Evolutionary conservation across 441 rosid genomes (phyloP).

Genomic region (Erysimum pusillum): DNA sequence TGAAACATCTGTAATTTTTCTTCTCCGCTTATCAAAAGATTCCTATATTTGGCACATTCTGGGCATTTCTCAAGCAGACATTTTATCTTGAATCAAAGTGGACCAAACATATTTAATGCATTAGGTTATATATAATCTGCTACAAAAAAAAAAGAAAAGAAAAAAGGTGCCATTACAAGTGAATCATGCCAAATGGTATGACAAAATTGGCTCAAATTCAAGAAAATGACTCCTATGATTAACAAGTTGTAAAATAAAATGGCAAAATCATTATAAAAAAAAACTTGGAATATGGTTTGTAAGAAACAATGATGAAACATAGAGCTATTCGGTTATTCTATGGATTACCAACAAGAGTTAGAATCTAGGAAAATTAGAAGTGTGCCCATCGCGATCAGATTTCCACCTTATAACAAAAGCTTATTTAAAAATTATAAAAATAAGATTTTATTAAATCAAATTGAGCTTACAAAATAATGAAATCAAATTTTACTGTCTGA

Average conservation of each 20-base stretch:
- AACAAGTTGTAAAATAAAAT: not conserved
- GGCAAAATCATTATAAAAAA: not conserved
- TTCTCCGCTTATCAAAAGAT: constrained; percentile 14
- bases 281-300: not conserved
- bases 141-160: not conserved
- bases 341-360: not conserved
- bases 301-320: not conserved
- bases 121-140: constrained; percentile 2
- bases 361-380: not conserved
- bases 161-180: constrained; percentile 17
- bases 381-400: constrained; percentile 11
- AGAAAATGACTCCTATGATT: not conserved
- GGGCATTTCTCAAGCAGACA: not conserved
- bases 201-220: not conserved
- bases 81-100: not conserved
- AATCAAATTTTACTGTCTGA: constrained; percentile 40
- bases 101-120: constrained; percentile 36
- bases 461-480: constrained; percentile 46
- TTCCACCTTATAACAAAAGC: not conserved
- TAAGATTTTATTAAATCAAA: constrained; percentile 33
- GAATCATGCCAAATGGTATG: constrained; percentile 28
- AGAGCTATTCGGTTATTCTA: constrained; percentile 2
- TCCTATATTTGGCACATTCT: constrained; percentile 28
- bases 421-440: not conserved
- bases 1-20: constrained; percentile 9